Base-by-base conservation (phyloP, 306 rosid genomes). In the Vigna radiata region DNA sequence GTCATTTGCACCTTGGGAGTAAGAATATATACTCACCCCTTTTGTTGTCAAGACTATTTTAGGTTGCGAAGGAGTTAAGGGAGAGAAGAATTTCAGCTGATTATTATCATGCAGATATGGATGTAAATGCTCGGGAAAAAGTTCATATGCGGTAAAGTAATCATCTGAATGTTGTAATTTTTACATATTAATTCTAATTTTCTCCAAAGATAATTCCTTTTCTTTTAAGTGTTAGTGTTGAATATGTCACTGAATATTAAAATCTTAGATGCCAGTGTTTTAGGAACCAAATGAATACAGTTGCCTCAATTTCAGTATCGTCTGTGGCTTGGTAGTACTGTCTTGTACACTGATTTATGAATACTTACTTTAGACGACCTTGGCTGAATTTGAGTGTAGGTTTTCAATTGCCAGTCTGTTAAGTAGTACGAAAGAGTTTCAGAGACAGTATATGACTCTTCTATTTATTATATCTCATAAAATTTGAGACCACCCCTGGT, bases 71-170 rank as follows among this genome's bases (percentile, higher is more conserved):
- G 87, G 97, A 94, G 87, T 81, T 94, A 69, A 84, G 89, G 25
- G 95, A 81, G 80, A 91, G 93, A 83, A 93, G 96, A 77, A 88
- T 94, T 82, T 80, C 89, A 33, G 96, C 98, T 43, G 89, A 90
- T 77, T 79, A 87, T 83, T 94, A 94, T 87, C 98, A 94, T 72
- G 98, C 98, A 41, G 97, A 94, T 71, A 90, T 94, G 97, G 98
- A 94, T 70, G 89, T 83, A 59, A 81, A 86, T 81, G 88, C 85
- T 54, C 93, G 97, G 65, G 92, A 89, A 81, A 88, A 89, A 76
- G 93, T 90, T 73, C 98, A 94, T 78, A 84, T 86, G 88, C 86
- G 96, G 98, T 94, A 91, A 89, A 74, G 72, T 81, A 56, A 44
- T 67, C 72, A 29, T 65, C 48, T 60, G 19, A 68, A 68, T 68